Percentiles rank a stretch among this genome's conserved stretches.
phyloP scores from a whole-genome alignment of 345 rosid species.

The Populus alba region DNA sequence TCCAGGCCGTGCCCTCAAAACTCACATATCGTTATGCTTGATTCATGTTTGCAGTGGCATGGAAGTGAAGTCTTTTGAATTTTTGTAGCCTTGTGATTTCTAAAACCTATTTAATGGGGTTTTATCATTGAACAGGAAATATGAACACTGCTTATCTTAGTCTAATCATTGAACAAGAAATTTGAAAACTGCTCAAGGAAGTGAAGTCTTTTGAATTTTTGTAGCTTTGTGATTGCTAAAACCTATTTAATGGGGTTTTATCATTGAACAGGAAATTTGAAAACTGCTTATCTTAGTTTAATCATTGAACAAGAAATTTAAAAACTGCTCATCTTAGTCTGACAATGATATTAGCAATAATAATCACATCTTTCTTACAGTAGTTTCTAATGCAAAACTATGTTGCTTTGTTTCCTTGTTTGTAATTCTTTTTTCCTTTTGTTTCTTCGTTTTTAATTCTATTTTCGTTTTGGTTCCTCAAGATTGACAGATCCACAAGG shows the following conservation, averaged over 20 bases:
- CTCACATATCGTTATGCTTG: not conserved
- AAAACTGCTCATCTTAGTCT: not conserved
- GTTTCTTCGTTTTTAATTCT: not conserved
- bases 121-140: not conserved
- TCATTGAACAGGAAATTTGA: not conserved
- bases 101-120: not conserved
- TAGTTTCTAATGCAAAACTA: not conserved
- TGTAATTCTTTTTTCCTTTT: not conserved
- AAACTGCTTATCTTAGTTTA: too few relatives aligned
- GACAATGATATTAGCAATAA: not conserved
- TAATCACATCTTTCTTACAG: not conserved
- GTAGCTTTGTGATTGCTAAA: not conserved
- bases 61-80: not conserved
- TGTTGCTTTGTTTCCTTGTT: not conserved
- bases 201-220: not conserved
- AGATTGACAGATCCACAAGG: conserved; percentile 64
- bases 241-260: not conserved
- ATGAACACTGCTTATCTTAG: too few relatives aligned
- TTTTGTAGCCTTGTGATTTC: not conserved
- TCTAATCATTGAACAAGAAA: too few relatives aligned
- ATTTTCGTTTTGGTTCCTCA: not conserved
- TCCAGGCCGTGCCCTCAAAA: not conserved
- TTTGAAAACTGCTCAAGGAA: not conserved
- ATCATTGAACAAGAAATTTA: not conserved
- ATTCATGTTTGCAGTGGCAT: not conserved